Evolutionary conservation across 106 monocot genomes (phyloP).

Genomic region (Allium cepa): DNA sequence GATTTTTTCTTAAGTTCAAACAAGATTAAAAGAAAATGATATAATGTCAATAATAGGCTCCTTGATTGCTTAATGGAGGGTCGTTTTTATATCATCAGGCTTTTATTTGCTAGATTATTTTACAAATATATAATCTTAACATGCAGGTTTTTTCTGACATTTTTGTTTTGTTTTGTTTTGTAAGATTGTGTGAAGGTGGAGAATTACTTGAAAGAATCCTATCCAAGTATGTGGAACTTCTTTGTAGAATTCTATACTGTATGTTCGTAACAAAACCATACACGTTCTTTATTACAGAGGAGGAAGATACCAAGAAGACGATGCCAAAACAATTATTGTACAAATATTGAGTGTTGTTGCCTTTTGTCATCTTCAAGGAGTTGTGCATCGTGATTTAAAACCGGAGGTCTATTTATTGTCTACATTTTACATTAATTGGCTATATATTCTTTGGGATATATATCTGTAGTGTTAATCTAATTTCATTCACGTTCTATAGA

Average conservation of each 20-base stretch:
- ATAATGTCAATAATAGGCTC: too few relatives aligned
- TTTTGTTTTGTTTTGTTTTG: conserved; percentile 9
- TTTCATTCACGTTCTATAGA: too few relatives aligned
- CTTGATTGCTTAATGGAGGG: too few relatives aligned
- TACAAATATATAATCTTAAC: too few relatives aligned
- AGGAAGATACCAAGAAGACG: conserved; percentile 64
- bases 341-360: conserved; percentile 74
- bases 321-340: conserved; percentile 62
- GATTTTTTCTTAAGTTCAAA: neutral
- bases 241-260: neutral
- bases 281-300: conserved; percentile 39
- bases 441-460: neutral
- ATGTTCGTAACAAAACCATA: conserved; percentile 8
- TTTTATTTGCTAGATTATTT: too few relatives aligned
- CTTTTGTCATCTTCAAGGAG: conserved; percentile 81
- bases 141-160: neutral
- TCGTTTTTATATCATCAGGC: too few relatives aligned
- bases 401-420: conserved; percentile 58
- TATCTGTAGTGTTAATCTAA: neutral
- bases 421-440: neutral
- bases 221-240: conserved; percentile 37
- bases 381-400: conserved; percentile 79
- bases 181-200: conserved; percentile 77
- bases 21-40: neutral
- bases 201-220: conserved; percentile 76